Evolutionary conservation across 768 basidiomycete genomes (phyloP), one percentile per base, ranked within the genome.

Genomic region (Russula compacta): DNA sequence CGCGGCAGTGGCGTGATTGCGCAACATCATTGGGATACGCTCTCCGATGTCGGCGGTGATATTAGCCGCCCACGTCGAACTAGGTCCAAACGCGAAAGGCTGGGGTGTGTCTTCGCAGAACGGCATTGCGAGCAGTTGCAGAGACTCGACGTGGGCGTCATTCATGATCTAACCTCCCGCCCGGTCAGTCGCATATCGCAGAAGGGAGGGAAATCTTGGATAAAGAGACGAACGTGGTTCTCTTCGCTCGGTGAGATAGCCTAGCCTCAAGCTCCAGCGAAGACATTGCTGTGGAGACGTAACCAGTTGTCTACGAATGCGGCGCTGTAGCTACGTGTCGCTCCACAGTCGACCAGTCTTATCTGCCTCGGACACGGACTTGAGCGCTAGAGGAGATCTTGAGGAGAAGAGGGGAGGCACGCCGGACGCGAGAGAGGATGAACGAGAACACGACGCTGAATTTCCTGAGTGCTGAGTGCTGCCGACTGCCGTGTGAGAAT

Each of bases 221-320:
- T n/a, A n/a, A 51, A 75, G 36, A 47, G n/a, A n/a, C n/a, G n/a
- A n/a, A 92, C 92, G 70, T 92, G 79, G 61, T 83, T 84, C 73
- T 98, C 95, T 57, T 86, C 78, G 7, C 95, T 3, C 95, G 0
- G 91, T 94, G 19, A 99, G 77, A 71, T 98, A 99, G 1, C 92
- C 91, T 1, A 99, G 73, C 67, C 84, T 81, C 19, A 81, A 70
- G 69, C 92, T 95, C 81, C 83, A 85, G 21, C 82, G 76, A 15
- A 81, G 73, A 67, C 93, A 95, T 17, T 73, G 90, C 81, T 0
- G n/a, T 98, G 81, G n/a, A 99, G 79, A 15, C 75, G 76, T 56
- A 89, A 77, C 92, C 95, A 99, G 56, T 76, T 77, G 70, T 94
- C 88, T 75, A 97, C 92, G 71, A 98, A 99, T 58, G 81, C 80